These are phyloP conservation scores for Selenicereus undatus DNA, from an alignment of 148 eudicot genomes.

Conservation along the genomic window DNA sequence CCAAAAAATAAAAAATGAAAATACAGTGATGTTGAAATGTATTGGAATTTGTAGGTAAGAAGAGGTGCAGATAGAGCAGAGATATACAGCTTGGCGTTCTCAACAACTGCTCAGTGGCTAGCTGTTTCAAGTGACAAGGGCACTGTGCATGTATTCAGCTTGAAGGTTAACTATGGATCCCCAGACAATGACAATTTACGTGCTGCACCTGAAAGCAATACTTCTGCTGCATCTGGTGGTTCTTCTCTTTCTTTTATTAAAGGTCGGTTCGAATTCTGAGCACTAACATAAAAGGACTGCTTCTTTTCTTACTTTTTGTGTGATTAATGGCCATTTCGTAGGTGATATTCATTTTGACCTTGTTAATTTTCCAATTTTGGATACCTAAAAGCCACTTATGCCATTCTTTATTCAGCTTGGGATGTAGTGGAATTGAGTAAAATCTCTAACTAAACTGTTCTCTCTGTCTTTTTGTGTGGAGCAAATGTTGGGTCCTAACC, in stretches of 20 bases:
- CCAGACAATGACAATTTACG: conserved; percentile 41
- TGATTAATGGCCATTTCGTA: neutral
- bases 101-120: conserved; percentile 81
- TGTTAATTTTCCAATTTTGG: neutral
- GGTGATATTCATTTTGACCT: neutral
- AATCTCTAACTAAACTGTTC: neutral
- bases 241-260: conserved; percentile 70
- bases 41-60: conserved; percentile 53
- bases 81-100: conserved; percentile 79
- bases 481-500: neutral
- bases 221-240: conserved; percentile 40
- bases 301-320: neutral
- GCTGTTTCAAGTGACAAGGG: conserved; percentile 96
- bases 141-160: conserved; percentile 75
- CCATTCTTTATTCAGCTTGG: neutral
- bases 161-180: conserved; percentile 53
- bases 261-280: conserved; percentile 35
- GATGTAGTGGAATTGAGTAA: neutral
- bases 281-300: neutral
- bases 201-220: conserved; percentile 38
- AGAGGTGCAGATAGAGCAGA: conserved; percentile 94
- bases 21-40: neutral
- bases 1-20: neutral
- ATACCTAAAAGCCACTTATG: neutral
- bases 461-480: neutral